These are phyloP conservation scores for Pontederia crassipes DNA, from an alignment of 176 grass and related monocot species.

Conservation along the genomic window DNA sequence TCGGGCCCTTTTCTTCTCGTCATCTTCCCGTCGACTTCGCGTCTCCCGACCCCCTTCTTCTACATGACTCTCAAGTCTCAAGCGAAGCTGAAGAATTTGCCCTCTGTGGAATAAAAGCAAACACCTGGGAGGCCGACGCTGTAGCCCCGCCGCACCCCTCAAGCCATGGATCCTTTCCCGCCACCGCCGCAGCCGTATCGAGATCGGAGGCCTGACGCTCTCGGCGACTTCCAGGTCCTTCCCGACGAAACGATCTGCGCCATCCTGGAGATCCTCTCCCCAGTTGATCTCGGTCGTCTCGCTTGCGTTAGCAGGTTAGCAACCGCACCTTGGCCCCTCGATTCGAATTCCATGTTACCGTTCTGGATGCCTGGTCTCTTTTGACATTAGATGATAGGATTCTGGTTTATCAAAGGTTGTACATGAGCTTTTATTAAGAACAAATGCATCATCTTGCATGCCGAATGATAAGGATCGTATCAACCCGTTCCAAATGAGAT, in stretches of 20 bases:
- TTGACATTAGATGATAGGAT: not conserved
- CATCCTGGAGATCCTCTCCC: slow-evolving; percentile 76
- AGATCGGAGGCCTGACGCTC: slow-evolving; percentile 51
- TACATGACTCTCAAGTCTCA: too few species aligned
- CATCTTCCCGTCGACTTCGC: too few species aligned
- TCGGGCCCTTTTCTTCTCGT: too few species aligned
- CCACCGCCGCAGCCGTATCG: slow-evolving; percentile 1
- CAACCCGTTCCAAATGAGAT: too few species aligned
- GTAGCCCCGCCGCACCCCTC: not conserved
- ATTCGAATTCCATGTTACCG: not conserved
- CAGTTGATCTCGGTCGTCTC: slow-evolving; percentile 63
- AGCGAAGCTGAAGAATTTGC: too few species aligned
- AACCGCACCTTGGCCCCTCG: not conserved
- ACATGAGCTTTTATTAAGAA: too few species aligned
- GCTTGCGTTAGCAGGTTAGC: slow-evolving; percentile 80
- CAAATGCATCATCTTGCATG: too few species aligned
- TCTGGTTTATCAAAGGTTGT: too few species aligned
- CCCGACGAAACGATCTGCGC: slow-evolving; percentile 71
- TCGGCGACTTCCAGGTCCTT: slow-evolving; percentile 61
- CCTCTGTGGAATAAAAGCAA: too few species aligned
- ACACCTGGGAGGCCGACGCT: not conserved
- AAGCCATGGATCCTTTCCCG: not conserved
- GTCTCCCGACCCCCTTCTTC: too few species aligned
- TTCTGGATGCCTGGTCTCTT: not conserved
- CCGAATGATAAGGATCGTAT: too few species aligned